Conservation (phyloP, 2,329 filamentous ascomycete genomes). For the Claviceps sp. region DNA sequence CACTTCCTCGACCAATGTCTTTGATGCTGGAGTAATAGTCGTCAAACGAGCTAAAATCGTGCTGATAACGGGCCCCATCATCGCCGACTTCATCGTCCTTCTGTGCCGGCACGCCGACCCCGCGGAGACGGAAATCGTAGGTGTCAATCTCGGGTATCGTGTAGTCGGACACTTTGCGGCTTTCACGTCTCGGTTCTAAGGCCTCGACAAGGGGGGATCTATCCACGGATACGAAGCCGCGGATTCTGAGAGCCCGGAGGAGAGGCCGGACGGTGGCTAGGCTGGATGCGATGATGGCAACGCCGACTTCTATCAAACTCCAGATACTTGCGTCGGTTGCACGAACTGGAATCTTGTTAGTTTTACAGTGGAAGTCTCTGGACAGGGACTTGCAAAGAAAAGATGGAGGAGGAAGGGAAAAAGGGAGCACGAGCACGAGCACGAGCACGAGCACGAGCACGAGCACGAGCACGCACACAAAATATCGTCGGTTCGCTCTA, state of each 20-base stretch:
- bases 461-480: conserved; percentile 26
- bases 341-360: conserved; percentile 22
- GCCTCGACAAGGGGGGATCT: conserved; percentile 19
- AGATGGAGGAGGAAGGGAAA: background rate
- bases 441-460: too few species aligned
- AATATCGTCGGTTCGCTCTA: conserved; percentile 32
- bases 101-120: conserved; percentile 7
- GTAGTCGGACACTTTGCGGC: conserved; percentile 9
- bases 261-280: conserved; percentile 42
- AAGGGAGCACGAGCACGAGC: too few species aligned
- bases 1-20: background rate
- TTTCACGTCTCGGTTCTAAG: conserved; percentile 14
- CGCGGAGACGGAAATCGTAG: conserved; percentile 23
- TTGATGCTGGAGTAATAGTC: conserved; percentile 4
- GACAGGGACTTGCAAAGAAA: too few species aligned
- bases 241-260: conserved; percentile 32
- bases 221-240: conserved; percentile 31
- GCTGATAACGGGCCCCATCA: background rate
- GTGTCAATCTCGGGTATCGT: conserved; percentile 16
- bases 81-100: background rate
- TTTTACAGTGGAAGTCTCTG: background rate
- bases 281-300: conserved; percentile 40
- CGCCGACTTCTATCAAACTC: conserved; percentile 43
- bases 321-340: conserved; percentile 41
- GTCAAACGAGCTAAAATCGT: conserved; percentile 10